phyloP scores from a whole-genome alignment of 2,329 filamentous ascomycete genomes.

The Pezicula radicicola region DNA sequence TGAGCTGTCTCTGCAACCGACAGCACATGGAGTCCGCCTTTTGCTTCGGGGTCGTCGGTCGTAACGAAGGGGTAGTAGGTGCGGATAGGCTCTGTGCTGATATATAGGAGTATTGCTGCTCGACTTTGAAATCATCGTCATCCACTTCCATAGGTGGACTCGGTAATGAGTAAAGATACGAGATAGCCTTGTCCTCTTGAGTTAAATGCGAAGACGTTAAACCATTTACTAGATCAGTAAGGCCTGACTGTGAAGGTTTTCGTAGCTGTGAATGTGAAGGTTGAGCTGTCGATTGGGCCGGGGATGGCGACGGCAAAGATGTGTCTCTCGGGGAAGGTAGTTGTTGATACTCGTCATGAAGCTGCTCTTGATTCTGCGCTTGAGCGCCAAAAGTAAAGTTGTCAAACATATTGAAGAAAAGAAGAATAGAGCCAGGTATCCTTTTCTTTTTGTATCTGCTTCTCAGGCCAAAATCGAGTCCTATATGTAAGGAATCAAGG shows the following conservation, averaged over 20 bases:
- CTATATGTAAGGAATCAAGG: no score
- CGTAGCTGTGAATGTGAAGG: not conserved
- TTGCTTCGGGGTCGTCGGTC: slow-evolving; percentile 1
- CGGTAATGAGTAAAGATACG: slow-evolving; percentile 6
- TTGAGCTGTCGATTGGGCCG: not conserved
- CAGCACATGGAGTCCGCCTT: slow-evolving; percentile 6
- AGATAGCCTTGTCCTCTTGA: slow-evolving; percentile 3
- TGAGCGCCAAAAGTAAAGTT: slow-evolving; percentile 22
- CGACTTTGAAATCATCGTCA: not conserved
- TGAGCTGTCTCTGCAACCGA: slow-evolving; percentile 20
- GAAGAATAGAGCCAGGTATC: not conserved
- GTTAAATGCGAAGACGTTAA: slow-evolving; percentile 5
- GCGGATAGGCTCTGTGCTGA: slow-evolving; percentile 2
- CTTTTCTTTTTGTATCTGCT: no score
- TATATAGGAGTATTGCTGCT: not conserved
- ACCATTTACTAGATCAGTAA: slow-evolving; percentile 8
- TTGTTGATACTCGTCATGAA: slow-evolving; percentile 7
- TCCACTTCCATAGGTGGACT: slow-evolving; percentile 11
- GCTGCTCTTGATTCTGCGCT: slow-evolving; percentile 6
- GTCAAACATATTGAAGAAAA: slow-evolving; percentile 20
- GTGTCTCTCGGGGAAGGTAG: slow-evolving; percentile 20
- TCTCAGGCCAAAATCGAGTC: no score
- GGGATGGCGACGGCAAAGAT: slow-evolving; percentile 15
- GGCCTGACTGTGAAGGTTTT: not conserved
- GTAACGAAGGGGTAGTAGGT: slow-evolving; percentile 7